Evolutionary conservation across 2,329 filamentous ascomycete genomes (phyloP), one percentile per base, ranked within the genome.

Genomic region (Dactylellina drechsleri): DNA sequence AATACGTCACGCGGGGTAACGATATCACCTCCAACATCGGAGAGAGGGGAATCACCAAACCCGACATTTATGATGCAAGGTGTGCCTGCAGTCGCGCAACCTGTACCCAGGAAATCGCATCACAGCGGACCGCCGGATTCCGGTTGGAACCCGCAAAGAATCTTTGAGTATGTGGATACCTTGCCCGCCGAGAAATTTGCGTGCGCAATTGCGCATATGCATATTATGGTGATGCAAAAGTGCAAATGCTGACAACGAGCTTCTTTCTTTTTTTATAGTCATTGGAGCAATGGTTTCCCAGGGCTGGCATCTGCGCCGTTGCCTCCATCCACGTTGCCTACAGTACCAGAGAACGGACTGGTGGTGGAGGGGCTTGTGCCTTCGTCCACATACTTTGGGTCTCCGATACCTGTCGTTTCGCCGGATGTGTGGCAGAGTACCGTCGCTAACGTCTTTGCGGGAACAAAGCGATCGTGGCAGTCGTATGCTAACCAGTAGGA

Each of bases 241-340:
- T 47, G 56, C 45, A 20, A 28, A 47, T 59, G 7, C 31, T 54
- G 13, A 15, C 23, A 10, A n/a, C 4, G 16, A n/a, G n/a, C n/a
- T n/a, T 18, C 3, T n/a, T 47, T 47, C 15, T 58, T 7, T 66
- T 20, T 43, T 5, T 78, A 77, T 80, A 96, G 93, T 82, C 92
- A 97, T 85, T 98, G 94, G 93, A 93, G 96, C 82, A 90, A 91
- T 80, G 93, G 94, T 78, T 98, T 97, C 84, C 54, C 82, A 82
- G 77, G 83, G 81, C 41, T 75, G 15, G 71, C 71, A 49, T 75
- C 71, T 13, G 82, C 83, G 6, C 81, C 82, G 8, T 83, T 85
- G 79, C 80, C 83, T 77, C 82, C 83, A 77, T 81, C 82, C 76
- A 80, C 80, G 68, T 81, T 83, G 73, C 81, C 83, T 79, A 82